Conservation (phyloP, 1,139 yeast genomes). For the Saccharomyces hybrid region DNA sequence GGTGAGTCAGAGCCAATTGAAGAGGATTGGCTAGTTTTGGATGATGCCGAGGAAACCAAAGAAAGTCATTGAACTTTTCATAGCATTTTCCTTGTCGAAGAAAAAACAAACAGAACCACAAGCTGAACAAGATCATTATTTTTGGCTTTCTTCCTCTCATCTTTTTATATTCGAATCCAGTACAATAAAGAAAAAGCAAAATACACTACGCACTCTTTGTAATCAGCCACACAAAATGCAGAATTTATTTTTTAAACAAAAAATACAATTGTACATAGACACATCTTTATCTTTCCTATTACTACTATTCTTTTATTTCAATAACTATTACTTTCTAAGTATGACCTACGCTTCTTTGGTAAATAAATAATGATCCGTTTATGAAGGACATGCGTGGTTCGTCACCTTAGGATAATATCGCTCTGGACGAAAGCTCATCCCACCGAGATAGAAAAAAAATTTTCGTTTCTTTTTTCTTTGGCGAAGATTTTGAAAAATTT, state of each 20-base stretch:
- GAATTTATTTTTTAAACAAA: neutral
- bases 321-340: neutral
- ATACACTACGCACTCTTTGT: neutral
- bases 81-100: neutral
- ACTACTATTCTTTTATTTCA: neutral
- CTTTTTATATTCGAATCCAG: neutral
- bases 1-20: constrained; percentile 33
- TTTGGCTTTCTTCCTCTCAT: neutral
- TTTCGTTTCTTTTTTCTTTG: constrained; percentile 3
- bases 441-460: neutral
- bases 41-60: constrained; percentile 52
- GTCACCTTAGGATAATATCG: neutral
- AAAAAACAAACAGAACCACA: neutral
- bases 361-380: neutral
- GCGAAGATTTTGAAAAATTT: constrained; percentile 2
- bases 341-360: neutral
- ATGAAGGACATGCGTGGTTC: neutral
- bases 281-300: neutral
- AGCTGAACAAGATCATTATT: neutral
- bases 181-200: neutral
- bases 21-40: constrained; percentile 77
- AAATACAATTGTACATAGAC: neutral
- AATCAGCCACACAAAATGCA: neutral
- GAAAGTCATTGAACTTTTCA: constrained; percentile 37
- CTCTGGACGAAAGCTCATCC: neutral